Evolutionary conservation across 2,329 filamentous ascomycete species (phyloP), one percentile per base, ranked within the genome.

Genomic region (Epichloe gansuensis): DNA sequence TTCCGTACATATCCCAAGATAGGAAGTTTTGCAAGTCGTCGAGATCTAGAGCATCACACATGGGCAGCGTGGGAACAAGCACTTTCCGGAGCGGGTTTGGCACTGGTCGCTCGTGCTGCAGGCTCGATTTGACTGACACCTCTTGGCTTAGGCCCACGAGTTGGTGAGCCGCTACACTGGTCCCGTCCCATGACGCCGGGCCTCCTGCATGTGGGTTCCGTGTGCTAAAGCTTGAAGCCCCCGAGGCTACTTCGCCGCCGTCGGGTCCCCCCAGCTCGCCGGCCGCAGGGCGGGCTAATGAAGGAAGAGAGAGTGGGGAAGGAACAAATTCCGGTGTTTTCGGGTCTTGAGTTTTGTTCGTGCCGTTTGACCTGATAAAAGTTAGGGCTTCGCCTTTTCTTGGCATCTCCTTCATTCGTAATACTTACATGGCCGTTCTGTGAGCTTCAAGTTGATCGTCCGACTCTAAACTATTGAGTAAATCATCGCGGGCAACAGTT

Each of bases 1-100:
- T 67, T 21, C 67, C 67, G 47, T 68, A 67, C 64, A 70, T 66
- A 50, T 70, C 68, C 68, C 68, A 69, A 5, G 66, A 66, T 49
- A 69, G 49, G 41, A 68, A 69, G 52, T 64, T 68, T 49, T 69
- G 66, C 52, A 70, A 51, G 52, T 70, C 68, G 31, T 66, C 66
- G 11, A 69, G 56, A 49, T 69, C 68, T 4, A 70, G 61, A 27
- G 63, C 64, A 31, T 68, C 61, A 23, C 63, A 63, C 64, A 68
- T 67, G 15, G 60, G 57, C 15, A 61, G 55, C 17, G 57, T 51
- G n/a, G 56, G 46, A 13, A 56, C 48, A 21, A 21, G 17, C 11
- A 53, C 47, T 13, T 57, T 58, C 4, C 60, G 58, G 5, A 58
- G 56, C 17, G 58, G 54, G 27, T 60, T 58, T 25, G 58, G 56